Evolutionary conservation across 192 early-diverging fungal genomes (phyloP).

Genomic region (Entrophospora sp.): DNA sequence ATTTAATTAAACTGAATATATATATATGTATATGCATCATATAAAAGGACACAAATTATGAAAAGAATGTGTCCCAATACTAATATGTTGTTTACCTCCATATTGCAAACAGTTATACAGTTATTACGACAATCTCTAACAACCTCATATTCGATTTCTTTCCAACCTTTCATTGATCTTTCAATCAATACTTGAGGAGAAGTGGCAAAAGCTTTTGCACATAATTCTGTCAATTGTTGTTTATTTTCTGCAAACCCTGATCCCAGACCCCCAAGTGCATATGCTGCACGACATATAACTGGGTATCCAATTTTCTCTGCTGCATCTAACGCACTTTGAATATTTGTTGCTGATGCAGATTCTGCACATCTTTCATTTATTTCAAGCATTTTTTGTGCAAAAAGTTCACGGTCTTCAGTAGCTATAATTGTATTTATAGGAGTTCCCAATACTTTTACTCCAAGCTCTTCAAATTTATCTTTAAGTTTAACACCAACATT

Average conservation of each 20-base stretch:
- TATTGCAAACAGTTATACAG: slow-evolving; percentile 99
- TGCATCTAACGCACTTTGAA: slow-evolving; percentile 78
- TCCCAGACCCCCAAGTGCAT: slow-evolving; percentile 91
- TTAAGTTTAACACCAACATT: slow-evolving; percentile 92
- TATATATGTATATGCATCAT: background rate
- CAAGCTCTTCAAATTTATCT: slow-evolving; percentile 69
- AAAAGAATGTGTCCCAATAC: no score
- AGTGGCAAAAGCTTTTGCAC: slow-evolving; percentile 77
- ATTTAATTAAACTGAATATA: background rate
- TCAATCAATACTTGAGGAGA: slow-evolving; percentile 94
- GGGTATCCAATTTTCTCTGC: slow-evolving; percentile 85
- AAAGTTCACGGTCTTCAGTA: slow-evolving; percentile 92
- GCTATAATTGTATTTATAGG: slow-evolving; percentile 86
- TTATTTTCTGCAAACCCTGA: slow-evolving; percentile 85
- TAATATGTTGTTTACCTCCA: slow-evolving; percentile 49
- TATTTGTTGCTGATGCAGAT: slow-evolving; percentile 79
- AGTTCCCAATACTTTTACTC: slow-evolving; percentile 91
- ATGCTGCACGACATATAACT: slow-evolving; percentile 91
- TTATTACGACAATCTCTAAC: slow-evolving; percentile 95
- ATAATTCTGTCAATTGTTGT: slow-evolving; percentile 63
- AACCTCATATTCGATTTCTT: slow-evolving; percentile 99
- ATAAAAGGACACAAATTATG: no score
- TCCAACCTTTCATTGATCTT: slow-evolving; percentile 97
- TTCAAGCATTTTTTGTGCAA: slow-evolving; percentile 77
- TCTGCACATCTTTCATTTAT: slow-evolving; percentile 83